Conservation (phyloP, 1,284 basidiomycete genomes). For the Ustilago nuda region DNA sequence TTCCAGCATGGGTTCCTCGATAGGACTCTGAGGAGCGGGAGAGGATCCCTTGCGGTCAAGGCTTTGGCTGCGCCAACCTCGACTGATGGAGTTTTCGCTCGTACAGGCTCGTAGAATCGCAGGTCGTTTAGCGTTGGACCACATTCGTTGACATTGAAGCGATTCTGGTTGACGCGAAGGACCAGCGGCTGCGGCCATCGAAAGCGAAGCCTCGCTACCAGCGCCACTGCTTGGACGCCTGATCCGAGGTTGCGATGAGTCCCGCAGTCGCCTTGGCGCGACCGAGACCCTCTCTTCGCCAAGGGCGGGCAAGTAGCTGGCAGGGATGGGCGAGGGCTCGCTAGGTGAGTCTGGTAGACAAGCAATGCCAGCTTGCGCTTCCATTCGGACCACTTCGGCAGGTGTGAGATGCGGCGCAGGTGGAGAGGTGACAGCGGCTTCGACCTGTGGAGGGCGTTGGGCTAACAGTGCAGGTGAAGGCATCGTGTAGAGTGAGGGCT, state of each 20-base stretch:
- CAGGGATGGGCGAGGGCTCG: constrained; percentile 41
- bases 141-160: constrained; percentile 22
- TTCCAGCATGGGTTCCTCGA: constrained; percentile 15
- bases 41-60: constrained; percentile 25
- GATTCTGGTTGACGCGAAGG: constrained; percentile 29
- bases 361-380: constrained; percentile 62
- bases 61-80: constrained; percentile 32
- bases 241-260: constrained; percentile 14
- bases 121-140: constrained; percentile 42
- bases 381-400: constrained; percentile 57
- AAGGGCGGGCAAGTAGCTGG: constrained; percentile 29
- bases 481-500: constrained; percentile 29
- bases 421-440: background rate
- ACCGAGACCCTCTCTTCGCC: constrained; percentile 9
- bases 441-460: constrained; percentile 13
- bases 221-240: constrained; percentile 28
- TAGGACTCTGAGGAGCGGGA: constrained; percentile 21
- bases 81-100: constrained; percentile 40
- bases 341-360: constrained; percentile 53
- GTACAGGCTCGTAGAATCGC: constrained; percentile 31
- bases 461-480: constrained; percentile 15
- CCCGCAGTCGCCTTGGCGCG: constrained; percentile 10
- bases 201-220: constrained; percentile 34
- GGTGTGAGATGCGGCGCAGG: constrained; percentile 43
- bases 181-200: constrained; percentile 14